Evolutionary conservation across 441 rosid species (phyloP).

Genomic region (Pelargonium citronellum): DNA sequence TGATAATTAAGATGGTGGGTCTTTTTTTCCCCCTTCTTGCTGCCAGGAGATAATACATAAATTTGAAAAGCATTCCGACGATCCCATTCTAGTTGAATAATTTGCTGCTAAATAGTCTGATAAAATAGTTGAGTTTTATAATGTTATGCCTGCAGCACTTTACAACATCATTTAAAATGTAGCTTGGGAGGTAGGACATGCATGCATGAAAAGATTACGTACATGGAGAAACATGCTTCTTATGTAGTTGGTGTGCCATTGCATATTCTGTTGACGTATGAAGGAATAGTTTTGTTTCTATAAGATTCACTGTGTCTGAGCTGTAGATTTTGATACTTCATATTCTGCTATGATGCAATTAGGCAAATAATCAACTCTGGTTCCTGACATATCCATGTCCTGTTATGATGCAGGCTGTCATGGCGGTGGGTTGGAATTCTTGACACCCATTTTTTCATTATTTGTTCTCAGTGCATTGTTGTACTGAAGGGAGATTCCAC

Average conservation of each 20-base stretch:
- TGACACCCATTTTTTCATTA: conserved; percentile 56
- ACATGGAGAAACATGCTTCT: too few relatives aligned
- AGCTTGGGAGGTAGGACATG: neutral
- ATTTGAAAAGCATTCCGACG: neutral
- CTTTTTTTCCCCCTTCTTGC: too few relatives aligned
- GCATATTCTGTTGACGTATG: too few relatives aligned
- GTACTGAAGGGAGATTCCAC: neutral
- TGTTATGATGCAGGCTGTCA: conserved; percentile 41
- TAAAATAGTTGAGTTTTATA: neutral
- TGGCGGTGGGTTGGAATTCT: conserved; percentile 29
- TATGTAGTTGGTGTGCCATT: too few relatives aligned
- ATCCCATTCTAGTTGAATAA: too few relatives aligned
- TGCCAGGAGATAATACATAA: neutral
- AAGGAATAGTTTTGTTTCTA: too few relatives aligned
- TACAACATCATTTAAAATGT: too few relatives aligned
- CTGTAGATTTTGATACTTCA: neutral
- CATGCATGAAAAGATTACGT: too few relatives aligned
- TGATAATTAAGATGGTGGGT: too few relatives aligned
- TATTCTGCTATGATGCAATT: neutral
- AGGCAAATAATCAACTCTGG: too few relatives aligned
- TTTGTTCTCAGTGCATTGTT: conserved; percentile 43
- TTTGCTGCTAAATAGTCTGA: too few relatives aligned
- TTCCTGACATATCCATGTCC: neutral
- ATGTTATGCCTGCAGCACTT: neutral
- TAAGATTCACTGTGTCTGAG: neutral